A percentile compares a stretch with the other conserved stretches of the same genome.
These are phyloP conservation scores for Phaeoacremonium minimum DNA, from an alignment of 2,329 filamentous ascomycete genomes.

Conservation along the genomic window DNA sequence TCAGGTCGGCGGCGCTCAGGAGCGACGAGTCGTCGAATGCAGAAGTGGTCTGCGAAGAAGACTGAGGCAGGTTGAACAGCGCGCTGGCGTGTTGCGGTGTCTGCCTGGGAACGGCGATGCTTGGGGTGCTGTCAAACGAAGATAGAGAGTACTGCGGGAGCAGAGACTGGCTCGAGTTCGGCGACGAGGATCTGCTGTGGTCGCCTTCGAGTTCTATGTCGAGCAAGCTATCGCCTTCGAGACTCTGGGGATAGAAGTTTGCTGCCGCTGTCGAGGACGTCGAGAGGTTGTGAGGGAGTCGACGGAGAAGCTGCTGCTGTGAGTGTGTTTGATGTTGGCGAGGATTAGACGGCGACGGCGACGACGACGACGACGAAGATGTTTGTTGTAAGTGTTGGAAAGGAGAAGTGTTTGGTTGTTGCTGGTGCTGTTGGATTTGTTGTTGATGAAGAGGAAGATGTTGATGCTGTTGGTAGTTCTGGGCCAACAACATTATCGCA, in stretches of 20 bases:
- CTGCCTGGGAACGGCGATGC: conserved; percentile 16
- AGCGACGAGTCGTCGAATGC: conserved; percentile 19
- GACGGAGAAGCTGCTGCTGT: conserved; percentile 15
- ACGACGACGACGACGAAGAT: no score
- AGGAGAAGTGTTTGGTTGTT: no score
- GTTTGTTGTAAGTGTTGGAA: no score
- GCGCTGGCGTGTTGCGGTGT: conserved; percentile 9
- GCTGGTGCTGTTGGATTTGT: conserved; percentile 10
- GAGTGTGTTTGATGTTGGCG: conserved; percentile 1
- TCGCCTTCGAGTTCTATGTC: conserved; percentile 14
- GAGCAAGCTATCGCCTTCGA: conserved; percentile 12
- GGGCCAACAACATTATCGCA: conserved; percentile 13
- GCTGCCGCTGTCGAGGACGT: conserved; percentile 5
- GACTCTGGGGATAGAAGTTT: conserved; percentile 9
- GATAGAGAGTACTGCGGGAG: conserved; percentile 20
- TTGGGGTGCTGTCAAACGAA: conserved; percentile 26
- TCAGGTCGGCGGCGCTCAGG: conserved; percentile 15
- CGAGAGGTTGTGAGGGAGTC: conserved; percentile 15
- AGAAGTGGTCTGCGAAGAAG: conserved; percentile 11
- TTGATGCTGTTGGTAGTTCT: conserved; percentile 4
- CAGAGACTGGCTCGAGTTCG: conserved; percentile 19
- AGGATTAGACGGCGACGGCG: no score
- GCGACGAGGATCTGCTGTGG: conserved; percentile 21
- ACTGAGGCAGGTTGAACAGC: conserved; percentile 15
- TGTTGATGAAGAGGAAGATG: conserved; percentile 1